Evolutionary conservation across 1,139 yeast species (phyloP).

Genomic region (Suhomyces bokatorum): DNA sequence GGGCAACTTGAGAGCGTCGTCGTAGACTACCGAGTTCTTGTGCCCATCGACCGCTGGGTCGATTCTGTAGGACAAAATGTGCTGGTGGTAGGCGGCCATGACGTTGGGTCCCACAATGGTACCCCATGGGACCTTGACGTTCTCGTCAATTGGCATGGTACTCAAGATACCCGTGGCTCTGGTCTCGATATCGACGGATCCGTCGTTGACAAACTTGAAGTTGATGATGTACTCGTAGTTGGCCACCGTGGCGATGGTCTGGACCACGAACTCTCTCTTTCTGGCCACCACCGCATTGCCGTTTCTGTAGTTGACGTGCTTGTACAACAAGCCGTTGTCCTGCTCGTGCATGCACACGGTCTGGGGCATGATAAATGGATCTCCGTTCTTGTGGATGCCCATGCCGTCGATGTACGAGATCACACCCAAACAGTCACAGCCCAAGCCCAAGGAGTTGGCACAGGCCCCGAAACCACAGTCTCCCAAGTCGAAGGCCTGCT

Average conservation of each 20-base stretch:
- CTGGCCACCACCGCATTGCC: conserved; percentile 73
- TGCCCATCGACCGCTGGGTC: conserved; percentile 90
- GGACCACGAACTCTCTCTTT: conserved; percentile 82
- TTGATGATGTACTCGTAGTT: conserved; percentile 85
- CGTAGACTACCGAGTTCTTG: conserved; percentile 72
- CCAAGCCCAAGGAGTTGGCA: conserved; percentile 73
- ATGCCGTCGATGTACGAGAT: conserved; percentile 76
- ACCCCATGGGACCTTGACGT: conserved; percentile 77
- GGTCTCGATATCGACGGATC: conserved; percentile 77
- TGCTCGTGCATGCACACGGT: conserved; percentile 90
- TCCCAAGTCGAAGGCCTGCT: conserved; percentile 90
- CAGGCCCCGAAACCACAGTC: conserved; percentile 86
- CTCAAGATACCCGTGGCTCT: conserved; percentile 88
- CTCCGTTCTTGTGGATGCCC: conserved; percentile 62
- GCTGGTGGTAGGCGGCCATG: conserved; percentile 89
- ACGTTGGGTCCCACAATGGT: conserved; percentile 84
- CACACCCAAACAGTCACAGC: conserved; percentile 89
- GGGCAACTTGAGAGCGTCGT: conserved; percentile 71
- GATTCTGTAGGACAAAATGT: conserved; percentile 77
- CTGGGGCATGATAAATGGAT: conserved; percentile 64
- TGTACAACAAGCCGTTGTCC: conserved; percentile 76
- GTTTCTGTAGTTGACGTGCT: conserved; percentile 85
- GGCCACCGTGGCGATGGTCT: conserved; percentile 87
- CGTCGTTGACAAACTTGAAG: conserved; percentile 78
- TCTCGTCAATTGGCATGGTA: conserved; percentile 81